These are phyloP conservation scores for Mycena epipterygia DNA, from an alignment of 768 basidiomycete species.

Conservation along the genomic window DNA sequence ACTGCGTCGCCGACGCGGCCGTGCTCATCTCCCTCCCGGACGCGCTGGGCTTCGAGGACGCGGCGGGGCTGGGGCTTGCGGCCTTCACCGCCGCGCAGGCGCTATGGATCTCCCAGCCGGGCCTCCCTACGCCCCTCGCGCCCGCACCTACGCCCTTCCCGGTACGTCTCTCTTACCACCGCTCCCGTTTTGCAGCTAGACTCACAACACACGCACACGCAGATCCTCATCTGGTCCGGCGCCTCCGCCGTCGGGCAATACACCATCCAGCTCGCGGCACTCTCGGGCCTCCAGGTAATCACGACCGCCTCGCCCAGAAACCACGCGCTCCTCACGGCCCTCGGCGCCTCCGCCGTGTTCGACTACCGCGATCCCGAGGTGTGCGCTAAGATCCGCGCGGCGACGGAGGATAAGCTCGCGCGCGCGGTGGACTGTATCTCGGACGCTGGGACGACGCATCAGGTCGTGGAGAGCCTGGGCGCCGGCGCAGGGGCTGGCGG, in stretches of 20 bases:
- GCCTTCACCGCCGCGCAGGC: conserved; percentile 37
- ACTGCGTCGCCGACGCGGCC: conserved; percentile 36
- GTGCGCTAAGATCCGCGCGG: conserved; percentile 38
- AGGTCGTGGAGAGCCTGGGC: conserved; percentile 23
- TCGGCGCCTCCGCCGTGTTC: conserved; percentile 54
- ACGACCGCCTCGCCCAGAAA: conserved; percentile 54
- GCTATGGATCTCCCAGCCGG: conserved; percentile 31
- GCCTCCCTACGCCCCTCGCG: conserved; percentile 32
- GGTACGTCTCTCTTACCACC: not conserved
- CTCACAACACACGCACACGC: not conserved
- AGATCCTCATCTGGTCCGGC: conserved; percentile 31
- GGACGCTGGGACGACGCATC: conserved; percentile 26
- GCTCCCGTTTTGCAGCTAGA: no score
- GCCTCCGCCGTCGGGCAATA: conserved; percentile 31
- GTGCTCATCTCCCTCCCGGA: conserved; percentile 34
- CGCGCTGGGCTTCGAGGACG: conserved; percentile 32
- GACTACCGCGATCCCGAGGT: conserved; percentile 48
- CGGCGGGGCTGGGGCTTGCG: conserved; percentile 31
- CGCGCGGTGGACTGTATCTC: conserved; percentile 42
- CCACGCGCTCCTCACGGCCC: conserved; percentile 6
- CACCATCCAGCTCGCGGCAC: conserved; percentile 38
- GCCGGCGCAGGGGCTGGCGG: conserved; percentile 6
- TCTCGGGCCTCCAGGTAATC: conserved; percentile 58
- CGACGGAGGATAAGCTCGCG: conserved; percentile 36
- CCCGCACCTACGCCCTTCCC: conserved; percentile 29